Evolutionary conservation across 371 early-diverging fungal species (phyloP), one percentile per base, ranked within the genome.

Genomic region (Mucor irregularis): DNA sequence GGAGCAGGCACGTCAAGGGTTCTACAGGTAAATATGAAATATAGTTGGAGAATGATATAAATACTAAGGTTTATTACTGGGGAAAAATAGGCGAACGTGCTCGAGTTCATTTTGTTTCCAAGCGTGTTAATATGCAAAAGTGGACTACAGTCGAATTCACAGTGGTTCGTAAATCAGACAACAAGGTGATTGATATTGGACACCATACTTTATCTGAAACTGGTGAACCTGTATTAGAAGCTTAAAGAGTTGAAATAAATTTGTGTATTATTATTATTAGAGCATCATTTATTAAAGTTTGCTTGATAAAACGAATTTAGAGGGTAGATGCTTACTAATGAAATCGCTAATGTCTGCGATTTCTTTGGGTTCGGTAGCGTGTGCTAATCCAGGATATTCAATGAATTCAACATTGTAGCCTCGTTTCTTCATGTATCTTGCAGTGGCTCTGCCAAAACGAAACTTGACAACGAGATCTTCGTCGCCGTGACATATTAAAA

Each of bases 1-100:
- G n/a, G n/a, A n/a, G n/a, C n/a, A n/a, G n/a, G n/a, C n/a, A 77
- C 24, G 75, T 87, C 29, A 69, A 73, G 13, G 85, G 88, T 3
- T 58, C 65, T 14, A 76, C 73, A 60, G 81, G 84, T 83, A 73
- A 43, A 29, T 16, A 44, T 14, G 10, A 50, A 56, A 47, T 21
- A 19, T 49, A 21, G 21, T 31, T n/a, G 14, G 6, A 28, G 45
- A 6, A 34, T 11, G 17, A 37, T 39, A 10, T 33, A 39, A 29
- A 25, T 24, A 14, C 24, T 7, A 26, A 14, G 26, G 3, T 13
- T 29, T 8, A 14, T 24, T 14, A 26, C 5, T n/a, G 7, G 8
- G 5, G 3, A 9, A 28, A n/a, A 22, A 30, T 58, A 74, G 78
- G 71, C 22, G 67, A 73, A 47, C 64, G 63, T n/a, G 78, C 71